A percentile compares a stretch with the other conserved stretches of the same genome.
Conservation (phyloP, 352 stramenopile genomes). For the Pythium rishiriense region DNA sequence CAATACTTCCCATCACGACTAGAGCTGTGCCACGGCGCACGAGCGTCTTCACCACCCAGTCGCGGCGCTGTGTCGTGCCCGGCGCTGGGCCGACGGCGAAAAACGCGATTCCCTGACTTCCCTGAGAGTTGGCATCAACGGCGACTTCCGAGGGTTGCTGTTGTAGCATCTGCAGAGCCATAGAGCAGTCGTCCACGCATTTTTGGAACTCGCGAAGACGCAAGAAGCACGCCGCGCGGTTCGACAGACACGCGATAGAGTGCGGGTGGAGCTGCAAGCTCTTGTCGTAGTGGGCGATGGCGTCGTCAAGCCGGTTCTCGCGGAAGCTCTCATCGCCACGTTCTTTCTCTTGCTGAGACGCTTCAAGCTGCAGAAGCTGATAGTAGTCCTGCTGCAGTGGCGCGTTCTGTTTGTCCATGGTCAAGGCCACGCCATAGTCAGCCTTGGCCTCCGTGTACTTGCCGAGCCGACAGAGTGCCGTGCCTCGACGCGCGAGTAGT, state of each 20-base stretch:
- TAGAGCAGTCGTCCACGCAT: constrained; percentile 65
- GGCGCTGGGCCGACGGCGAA: constrained; percentile 54
- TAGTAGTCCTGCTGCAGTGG: constrained; percentile 68
- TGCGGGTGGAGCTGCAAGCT: constrained; percentile 54
- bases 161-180: constrained; percentile 59
- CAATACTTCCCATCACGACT: constrained; percentile 34
- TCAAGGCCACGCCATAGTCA: constrained; percentile 77
- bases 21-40: constrained; percentile 63
- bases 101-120: constrained; percentile 38
- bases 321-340: constrained; percentile 51
- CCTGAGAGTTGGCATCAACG: neutral
- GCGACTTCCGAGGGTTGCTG: constrained; percentile 18
- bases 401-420: constrained; percentile 73
- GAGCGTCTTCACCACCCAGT: constrained; percentile 78
- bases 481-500: constrained; percentile 70
- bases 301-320: constrained; percentile 38
- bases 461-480: constrained; percentile 60
- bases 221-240: constrained; percentile 70
- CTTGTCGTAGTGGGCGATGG: constrained; percentile 57
- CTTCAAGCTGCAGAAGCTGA: constrained; percentile 59
- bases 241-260: constrained; percentile 74
- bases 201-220: constrained; percentile 42
- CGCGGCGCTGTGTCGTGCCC: constrained; percentile 55
- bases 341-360: constrained; percentile 52
- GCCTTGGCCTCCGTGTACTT: constrained; percentile 68